Percentiles rank a stretch among this genome's conserved stretches.
phyloP scores from a whole-genome alignment of 2,329 filamentous ascomycete genomes.

The Triangularia setosa region DNA sequence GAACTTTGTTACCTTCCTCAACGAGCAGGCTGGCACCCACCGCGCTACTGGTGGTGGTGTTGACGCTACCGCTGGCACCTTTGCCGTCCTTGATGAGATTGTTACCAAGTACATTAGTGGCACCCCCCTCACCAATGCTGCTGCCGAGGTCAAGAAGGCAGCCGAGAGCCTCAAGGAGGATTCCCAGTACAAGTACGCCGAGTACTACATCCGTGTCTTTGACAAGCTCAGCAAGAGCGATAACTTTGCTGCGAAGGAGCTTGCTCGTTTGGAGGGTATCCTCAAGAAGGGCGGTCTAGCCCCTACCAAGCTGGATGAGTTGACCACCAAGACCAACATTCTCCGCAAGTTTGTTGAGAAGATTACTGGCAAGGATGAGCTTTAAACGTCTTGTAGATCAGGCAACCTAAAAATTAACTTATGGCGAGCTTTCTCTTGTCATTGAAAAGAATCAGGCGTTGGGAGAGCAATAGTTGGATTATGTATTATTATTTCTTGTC shows the following conservation, averaged over 20 bases:
- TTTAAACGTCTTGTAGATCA: conserved; percentile 44
- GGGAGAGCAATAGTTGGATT: background rate
- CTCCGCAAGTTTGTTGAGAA: conserved; percentile 70
- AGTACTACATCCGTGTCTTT: conserved; percentile 92
- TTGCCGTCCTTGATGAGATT: conserved; percentile 72
- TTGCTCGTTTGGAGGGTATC: conserved; percentile 72
- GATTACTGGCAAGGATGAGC: conserved; percentile 51
- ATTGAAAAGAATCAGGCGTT: background rate
- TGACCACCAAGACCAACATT: conserved; percentile 83
- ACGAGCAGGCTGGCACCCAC: conserved; percentile 84
- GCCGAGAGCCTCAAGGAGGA: conserved; percentile 61
- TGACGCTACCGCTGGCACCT: conserved; percentile 73
- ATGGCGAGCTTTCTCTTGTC: background rate
- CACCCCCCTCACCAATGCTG: conserved; percentile 57
- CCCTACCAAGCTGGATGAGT: conserved; percentile 81
- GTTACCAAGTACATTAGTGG: conserved; percentile 70
- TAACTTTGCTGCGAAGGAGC: conserved; percentile 80
- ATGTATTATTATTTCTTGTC: background rate
- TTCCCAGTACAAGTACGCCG: conserved; percentile 69
- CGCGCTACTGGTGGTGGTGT: conserved; percentile 77
- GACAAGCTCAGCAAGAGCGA: conserved; percentile 77
- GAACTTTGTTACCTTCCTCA: conserved; percentile 76
- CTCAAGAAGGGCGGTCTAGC: conserved; percentile 83
- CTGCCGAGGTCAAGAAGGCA: conserved; percentile 68
- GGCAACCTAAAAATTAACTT: background rate